These are phyloP conservation scores for Exserohilum rostratum DNA, from an alignment of 2,329 filamentous ascomycete species.

Conservation along the genomic window DNA sequence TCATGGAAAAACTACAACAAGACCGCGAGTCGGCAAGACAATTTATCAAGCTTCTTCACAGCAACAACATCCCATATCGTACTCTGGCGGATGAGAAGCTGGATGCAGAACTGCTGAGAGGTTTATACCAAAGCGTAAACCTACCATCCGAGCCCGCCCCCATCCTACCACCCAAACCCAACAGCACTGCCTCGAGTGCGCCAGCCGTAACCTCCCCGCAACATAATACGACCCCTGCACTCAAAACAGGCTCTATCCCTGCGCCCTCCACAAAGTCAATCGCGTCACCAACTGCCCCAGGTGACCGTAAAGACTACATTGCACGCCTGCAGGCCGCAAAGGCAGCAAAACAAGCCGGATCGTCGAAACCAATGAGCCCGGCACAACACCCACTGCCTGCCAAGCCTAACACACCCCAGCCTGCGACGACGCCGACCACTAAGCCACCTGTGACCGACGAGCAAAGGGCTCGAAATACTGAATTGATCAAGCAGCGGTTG, in stretches of 20 bases:
- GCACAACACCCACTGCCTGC: slow-evolving; percentile 29
- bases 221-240: slow-evolving; percentile 21
- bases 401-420: slow-evolving; percentile 20
- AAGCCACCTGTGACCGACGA: slow-evolving; percentile 39
- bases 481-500: slow-evolving; percentile 77
- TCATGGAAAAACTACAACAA: slow-evolving; percentile 22
- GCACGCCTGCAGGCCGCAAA: slow-evolving; percentile 77
- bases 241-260: slow-evolving; percentile 30
- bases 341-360: slow-evolving; percentile 55
- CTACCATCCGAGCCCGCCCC: slow-evolving; percentile 37
- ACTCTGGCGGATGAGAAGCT: slow-evolving; percentile 59
- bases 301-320: slow-evolving; percentile 77
- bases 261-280: slow-evolving; percentile 16
- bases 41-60: slow-evolving; percentile 49
- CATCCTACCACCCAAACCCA: slow-evolving; percentile 29
- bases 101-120: slow-evolving; percentile 34
- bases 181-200: slow-evolving; percentile 10
- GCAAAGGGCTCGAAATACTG: slow-evolving; percentile 69
- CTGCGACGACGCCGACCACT: slow-evolving; percentile 16
- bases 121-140: slow-evolving; percentile 36
- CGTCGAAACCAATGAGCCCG: slow-evolving; percentile 25
- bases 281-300: slow-evolving; percentile 41
- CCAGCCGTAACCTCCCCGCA: slow-evolving; percentile 6
- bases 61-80: slow-evolving; percentile 73
- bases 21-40: slow-evolving; percentile 44